These are phyloP conservation scores for Whalleya microplaca DNA, from an alignment of 2,329 filamentous ascomycete genomes.

Conservation along the genomic window DNA sequence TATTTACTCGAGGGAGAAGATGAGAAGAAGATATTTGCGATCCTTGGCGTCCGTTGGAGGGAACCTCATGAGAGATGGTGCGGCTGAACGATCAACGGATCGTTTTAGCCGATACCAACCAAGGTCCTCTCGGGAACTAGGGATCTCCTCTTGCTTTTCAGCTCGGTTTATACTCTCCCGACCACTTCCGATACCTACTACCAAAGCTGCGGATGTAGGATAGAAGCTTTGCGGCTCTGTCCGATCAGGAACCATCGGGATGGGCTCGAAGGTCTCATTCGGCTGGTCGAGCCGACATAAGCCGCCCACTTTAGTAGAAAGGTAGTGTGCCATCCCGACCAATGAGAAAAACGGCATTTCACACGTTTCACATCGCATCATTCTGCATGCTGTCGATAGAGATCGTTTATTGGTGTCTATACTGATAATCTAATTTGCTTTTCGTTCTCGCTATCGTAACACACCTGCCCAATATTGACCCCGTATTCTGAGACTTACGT, in stretches of 20 bases:
- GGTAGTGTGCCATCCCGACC: constrained; percentile 7
- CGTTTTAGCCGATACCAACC: not conserved
- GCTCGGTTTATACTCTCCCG: not conserved
- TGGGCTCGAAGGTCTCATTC: not conserved
- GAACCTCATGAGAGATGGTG: constrained; percentile 77
- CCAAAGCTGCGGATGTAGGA: too few species aligned
- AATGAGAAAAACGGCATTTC: constrained; percentile 14
- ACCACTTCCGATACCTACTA: not conserved
- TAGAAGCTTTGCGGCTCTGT: too few species aligned
- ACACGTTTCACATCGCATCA: constrained; percentile 22
- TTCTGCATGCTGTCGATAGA: constrained; percentile 3
- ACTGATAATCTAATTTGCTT: constrained; percentile 1
- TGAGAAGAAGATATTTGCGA: constrained; percentile 80
- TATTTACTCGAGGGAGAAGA: constrained; percentile 72
- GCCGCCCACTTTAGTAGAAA: constrained; percentile 4
- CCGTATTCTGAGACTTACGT: not conserved
- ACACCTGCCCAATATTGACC: not conserved
- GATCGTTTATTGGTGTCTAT: constrained; percentile 9
- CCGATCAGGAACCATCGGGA: too few species aligned
- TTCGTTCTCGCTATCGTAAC: not conserved
- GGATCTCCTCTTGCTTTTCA: not conserved
- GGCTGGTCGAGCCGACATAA: not conserved
- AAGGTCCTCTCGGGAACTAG: not conserved
- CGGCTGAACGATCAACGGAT: constrained; percentile 8
- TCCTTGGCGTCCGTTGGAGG: constrained; percentile 83